These are phyloP conservation scores for Fusarium denticulatum DNA, from an alignment of 2,329 filamentous ascomycete species.

Conservation along the genomic window DNA sequence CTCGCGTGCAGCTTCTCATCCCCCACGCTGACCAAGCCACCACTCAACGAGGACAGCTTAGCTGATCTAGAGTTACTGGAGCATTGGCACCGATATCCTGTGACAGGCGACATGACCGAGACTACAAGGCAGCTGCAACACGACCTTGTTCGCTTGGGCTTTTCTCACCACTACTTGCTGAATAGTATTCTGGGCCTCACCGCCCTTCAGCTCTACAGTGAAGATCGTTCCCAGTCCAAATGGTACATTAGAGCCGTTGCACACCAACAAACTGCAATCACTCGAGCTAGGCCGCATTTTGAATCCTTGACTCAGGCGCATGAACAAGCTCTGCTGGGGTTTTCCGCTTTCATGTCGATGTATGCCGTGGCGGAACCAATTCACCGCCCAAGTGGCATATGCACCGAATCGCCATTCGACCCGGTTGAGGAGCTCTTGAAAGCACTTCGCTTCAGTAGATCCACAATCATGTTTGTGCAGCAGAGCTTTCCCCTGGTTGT, in stretches of 20 bases:
- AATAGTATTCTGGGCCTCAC: background rate
- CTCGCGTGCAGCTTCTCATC: background rate
- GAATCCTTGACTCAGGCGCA: background rate
- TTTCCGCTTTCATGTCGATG: background rate
- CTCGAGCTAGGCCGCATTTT: background rate
- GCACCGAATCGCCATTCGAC: background rate
- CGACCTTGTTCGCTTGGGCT: background rate
- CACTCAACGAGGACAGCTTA: background rate
- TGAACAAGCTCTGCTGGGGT: background rate
- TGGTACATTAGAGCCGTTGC: background rate
- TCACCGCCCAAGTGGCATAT: rapidly evolving
- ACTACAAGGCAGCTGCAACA: background rate
- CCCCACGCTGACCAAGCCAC: background rate
- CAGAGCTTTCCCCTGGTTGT: background rate
- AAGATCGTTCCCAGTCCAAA: background rate
- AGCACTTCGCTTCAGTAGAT: background rate
- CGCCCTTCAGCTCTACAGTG: background rate
- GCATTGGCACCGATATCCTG: background rate
- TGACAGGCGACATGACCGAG: background rate
- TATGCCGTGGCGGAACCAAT: background rate
- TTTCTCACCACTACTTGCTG: background rate
- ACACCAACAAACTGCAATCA: background rate
- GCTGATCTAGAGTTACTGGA: background rate
- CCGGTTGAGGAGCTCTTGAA: background rate
- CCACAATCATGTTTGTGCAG: background rate